These are phyloP conservation scores for Coelastrella sp. DNA, from an alignment of 139 green algal genomes.

Conservation along the genomic window DNA sequence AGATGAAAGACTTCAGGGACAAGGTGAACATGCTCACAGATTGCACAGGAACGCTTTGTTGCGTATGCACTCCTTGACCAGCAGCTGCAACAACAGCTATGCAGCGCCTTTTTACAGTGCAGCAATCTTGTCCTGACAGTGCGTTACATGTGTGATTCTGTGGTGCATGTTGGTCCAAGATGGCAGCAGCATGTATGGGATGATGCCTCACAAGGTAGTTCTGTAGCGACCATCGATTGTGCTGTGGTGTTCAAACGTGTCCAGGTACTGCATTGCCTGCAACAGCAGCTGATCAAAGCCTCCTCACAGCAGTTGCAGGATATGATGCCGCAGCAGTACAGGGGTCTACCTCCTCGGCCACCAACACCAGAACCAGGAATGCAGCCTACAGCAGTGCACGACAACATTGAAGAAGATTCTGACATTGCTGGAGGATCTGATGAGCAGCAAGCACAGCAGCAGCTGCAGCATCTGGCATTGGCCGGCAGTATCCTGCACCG, in stretches of 20 bases:
- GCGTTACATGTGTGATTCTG: no score
- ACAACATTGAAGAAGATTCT: not conserved
- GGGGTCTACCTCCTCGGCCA: not conserved
- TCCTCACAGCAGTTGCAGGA: not conserved
- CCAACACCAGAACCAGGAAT: not conserved
- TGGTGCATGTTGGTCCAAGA: no score
- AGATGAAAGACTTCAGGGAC: not conserved
- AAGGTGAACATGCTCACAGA: no score
- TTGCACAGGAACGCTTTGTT: no score
- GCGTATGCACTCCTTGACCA: no score
- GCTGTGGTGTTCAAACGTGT: no score
- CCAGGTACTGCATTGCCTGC: not conserved
- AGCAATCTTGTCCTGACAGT: no score
- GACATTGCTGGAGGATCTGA: not conserved
- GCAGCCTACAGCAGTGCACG: not conserved
- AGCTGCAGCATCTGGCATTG: not conserved
- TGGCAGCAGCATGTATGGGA: no score
- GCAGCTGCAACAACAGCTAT: no score
- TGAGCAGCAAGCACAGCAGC: constrained; percentile 32
- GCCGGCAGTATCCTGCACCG: constrained; percentile 24
- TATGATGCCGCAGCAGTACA: not conserved
- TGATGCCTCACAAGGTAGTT: no score
- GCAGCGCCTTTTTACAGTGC: no score
- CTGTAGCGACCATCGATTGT: no score
- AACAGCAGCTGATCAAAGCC: not conserved